A percentile compares a stretch with the other conserved stretches of the same genome.
Evolutionary conservation across 2,329 filamentous ascomycete species (phyloP).

Genomic region (Hypomyces rosellus): DNA sequence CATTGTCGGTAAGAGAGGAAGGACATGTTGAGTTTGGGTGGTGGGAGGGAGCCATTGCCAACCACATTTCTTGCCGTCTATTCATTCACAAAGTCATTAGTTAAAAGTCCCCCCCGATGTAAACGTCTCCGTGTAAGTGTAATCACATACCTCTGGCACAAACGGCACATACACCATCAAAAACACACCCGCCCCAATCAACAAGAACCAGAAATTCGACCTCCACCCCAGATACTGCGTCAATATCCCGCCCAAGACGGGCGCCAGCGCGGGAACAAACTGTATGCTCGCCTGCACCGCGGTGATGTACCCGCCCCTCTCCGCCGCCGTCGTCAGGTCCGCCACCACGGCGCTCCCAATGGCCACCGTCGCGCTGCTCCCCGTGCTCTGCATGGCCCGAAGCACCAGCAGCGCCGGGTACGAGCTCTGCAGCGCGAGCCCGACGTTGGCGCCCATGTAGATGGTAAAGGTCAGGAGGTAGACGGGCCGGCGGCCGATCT

Average conservation of each 20-base stretch:
- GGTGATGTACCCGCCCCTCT: constrained; percentile 50
- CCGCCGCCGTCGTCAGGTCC: constrained; percentile 49
- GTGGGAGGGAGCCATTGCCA: too few relatives aligned
- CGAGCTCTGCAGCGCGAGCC: constrained; percentile 35
- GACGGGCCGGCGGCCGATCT: constrained; percentile 39
- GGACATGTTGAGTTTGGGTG: too few relatives aligned
- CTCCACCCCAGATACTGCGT: constrained; percentile 47
- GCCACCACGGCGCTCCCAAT: constrained; percentile 47
- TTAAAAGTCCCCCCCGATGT: too few relatives aligned
- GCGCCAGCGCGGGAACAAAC: constrained; percentile 36
- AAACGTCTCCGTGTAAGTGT: background rate
- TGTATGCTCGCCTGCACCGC: constrained; percentile 38
- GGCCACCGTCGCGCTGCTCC: constrained; percentile 49
- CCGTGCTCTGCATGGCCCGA: constrained; percentile 44
- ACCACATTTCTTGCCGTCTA: too few relatives aligned
- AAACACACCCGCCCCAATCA: constrained; percentile 32
- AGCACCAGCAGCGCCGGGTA: constrained; percentile 41
- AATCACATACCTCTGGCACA: constrained; percentile 18
- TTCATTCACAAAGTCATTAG: too few relatives aligned
- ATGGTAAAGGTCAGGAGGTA: constrained; percentile 42
- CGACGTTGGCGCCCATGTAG: constrained; percentile 41
- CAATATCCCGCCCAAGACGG: constrained; percentile 48
- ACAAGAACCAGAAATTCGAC: constrained; percentile 51
- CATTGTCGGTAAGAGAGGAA: too few relatives aligned
- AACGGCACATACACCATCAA: constrained; percentile 37